These are phyloP conservation scores for Nitzschia putrida DNA, from an alignment of 108 stramenopile species.

Conservation along the genomic window DNA sequence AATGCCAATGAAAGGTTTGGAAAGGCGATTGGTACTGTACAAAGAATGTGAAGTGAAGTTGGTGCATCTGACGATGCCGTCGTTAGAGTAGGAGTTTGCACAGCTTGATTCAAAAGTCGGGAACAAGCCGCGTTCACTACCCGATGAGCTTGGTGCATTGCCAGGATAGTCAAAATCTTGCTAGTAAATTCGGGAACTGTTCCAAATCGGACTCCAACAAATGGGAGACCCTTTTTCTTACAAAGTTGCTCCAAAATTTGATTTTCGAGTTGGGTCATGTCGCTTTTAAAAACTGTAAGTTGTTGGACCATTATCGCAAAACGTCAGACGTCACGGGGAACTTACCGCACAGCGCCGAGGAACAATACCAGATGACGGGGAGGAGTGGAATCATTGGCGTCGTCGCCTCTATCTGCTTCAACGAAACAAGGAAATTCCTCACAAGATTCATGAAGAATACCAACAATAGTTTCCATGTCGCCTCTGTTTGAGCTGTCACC, in stretches of 20 bases:
- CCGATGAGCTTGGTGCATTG: constrained; percentile 54
- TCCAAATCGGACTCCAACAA: constrained; percentile 63
- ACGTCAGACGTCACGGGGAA: not conserved
- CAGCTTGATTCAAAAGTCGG: constrained; percentile 23
- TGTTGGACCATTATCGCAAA: too few relatives aligned
- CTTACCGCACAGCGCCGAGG: constrained; percentile 60
- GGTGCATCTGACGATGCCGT: not conserved
- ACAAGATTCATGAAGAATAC: constrained; percentile 68
- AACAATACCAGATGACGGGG: constrained; percentile 34
- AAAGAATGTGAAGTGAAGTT: constrained; percentile 53
- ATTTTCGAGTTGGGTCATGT: constrained; percentile 64
- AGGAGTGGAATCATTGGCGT: too few relatives aligned
- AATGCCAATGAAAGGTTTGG: constrained; percentile 39
- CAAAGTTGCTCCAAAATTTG: constrained; percentile 50
- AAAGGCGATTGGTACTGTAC: constrained; percentile 46
- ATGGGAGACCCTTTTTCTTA: constrained; percentile 31
- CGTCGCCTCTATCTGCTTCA: not conserved
- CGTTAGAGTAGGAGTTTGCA: not conserved
- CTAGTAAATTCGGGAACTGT: constrained; percentile 76
- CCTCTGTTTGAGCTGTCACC: not conserved
- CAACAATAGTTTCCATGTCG: constrained; percentile 37
- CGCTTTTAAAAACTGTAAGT: too few relatives aligned
- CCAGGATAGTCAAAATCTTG: constrained; percentile 69
- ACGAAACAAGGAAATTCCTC: constrained; percentile 73
- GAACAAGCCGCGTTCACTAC: constrained; percentile 36